Conservation (phyloP, 495 filamentous ascomycete species). For the Cudoniella acicularis region DNA sequence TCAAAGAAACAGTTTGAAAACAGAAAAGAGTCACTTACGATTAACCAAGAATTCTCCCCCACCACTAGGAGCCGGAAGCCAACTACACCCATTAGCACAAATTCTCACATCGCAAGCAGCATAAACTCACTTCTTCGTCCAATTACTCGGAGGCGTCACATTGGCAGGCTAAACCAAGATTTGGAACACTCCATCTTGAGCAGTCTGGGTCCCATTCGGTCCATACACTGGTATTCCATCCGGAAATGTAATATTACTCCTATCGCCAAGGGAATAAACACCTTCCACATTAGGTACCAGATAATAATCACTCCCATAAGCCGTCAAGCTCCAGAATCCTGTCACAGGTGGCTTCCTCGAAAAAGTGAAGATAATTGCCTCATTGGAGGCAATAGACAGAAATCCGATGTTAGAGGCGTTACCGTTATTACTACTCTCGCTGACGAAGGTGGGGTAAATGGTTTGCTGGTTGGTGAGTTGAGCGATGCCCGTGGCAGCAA, state of each 20-base stretch:
- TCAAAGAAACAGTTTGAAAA: neutral
- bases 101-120: too few relatives aligned
- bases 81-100: too few relatives aligned
- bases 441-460: slow-evolving; percentile 17
- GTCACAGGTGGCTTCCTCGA: slow-evolving; percentile 28
- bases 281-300: slow-evolving; percentile 29
- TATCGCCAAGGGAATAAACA: slow-evolving; percentile 28
- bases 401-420: too few relatives aligned
- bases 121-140: too few relatives aligned
- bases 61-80: slow-evolving; percentile 13
- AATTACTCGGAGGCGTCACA: slow-evolving; percentile 30
- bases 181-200: slow-evolving; percentile 14
- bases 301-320: slow-evolving; percentile 24
- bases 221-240: slow-evolving; percentile 30
- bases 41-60: slow-evolving; percentile 6
- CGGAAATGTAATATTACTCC: slow-evolving; percentile 30
- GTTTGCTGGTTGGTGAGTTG: slow-evolving; percentile 11
- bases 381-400: slow-evolving; percentile 1
- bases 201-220: neutral
- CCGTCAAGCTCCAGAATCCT: slow-evolving; percentile 38
- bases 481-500: slow-evolving; percentile 22
- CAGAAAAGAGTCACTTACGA: neutral
- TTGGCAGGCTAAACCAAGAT: slow-evolving; percentile 30
- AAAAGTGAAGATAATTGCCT: slow-evolving; percentile 29
- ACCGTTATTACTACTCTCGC: neutral